phyloP scores from a whole-genome alignment of 768 basidiomycete species.

The Amylocystis lapponica region DNA sequence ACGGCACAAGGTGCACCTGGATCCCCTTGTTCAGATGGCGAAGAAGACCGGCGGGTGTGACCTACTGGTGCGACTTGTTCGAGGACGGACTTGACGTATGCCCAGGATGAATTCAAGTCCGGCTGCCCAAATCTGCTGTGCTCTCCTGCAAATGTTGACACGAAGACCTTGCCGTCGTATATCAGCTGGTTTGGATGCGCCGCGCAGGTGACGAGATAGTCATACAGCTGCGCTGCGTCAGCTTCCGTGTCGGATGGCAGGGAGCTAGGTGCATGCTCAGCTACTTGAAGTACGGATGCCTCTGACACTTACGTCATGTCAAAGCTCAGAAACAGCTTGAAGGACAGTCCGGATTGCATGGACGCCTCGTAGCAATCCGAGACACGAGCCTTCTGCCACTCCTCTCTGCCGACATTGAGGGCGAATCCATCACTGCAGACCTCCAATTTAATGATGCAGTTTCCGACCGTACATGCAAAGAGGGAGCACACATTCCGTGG shows the following conservation, averaged over 20 bases:
- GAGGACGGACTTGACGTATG: slow-evolving; percentile 16
- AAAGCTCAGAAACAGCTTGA: slow-evolving; percentile 33
- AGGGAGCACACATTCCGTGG: slow-evolving; percentile 19
- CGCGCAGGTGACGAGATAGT: slow-evolving; percentile 24
- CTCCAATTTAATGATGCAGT: background rate
- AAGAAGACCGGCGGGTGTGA: background rate
- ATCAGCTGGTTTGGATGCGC: slow-evolving; percentile 27
- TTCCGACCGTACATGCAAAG: background rate
- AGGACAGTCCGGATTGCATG: slow-evolving; percentile 27
- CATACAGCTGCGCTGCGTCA: slow-evolving; percentile 16
- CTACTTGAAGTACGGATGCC: too few relatives aligned
- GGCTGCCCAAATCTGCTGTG: slow-evolving; percentile 26
- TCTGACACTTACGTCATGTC: slow-evolving; percentile 29
- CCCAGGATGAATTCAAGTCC: slow-evolving; percentile 22
- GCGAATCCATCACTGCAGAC: slow-evolving; percentile 17
- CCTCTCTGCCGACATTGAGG: slow-evolving; percentile 21
- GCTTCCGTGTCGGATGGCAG: slow-evolving; percentile 8
- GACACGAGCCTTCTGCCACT: slow-evolving; percentile 20
- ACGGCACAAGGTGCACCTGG: slow-evolving; percentile 27
- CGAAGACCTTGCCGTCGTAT: slow-evolving; percentile 25
- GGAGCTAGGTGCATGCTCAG: slow-evolving; percentile 29
- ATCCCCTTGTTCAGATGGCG: background rate
- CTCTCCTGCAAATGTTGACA: slow-evolving; percentile 36
- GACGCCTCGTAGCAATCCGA: slow-evolving; percentile 45
- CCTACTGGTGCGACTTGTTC: slow-evolving; percentile 27